These are phyloP conservation scores for Tilletiopsis washingtonensis DNA, from an alignment of 1,284 basidiomycete genomes.

Conservation along the genomic window DNA sequence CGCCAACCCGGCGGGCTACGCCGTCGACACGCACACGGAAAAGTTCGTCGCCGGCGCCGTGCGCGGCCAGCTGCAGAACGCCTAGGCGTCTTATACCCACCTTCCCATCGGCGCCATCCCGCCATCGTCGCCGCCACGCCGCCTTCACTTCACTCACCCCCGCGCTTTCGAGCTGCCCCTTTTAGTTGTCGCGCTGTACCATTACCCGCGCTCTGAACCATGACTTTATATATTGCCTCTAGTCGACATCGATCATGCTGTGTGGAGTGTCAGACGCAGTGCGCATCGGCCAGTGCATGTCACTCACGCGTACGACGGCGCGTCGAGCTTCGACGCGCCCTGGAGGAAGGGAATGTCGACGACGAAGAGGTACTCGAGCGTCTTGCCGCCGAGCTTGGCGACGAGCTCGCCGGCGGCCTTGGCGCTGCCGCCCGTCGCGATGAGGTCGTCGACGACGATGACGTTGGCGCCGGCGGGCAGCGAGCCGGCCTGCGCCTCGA, in stretches of 20 bases:
- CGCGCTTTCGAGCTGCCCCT: no score
- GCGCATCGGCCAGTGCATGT: neutral
- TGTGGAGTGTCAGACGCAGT: neutral
- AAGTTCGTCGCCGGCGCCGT: slow-evolving; percentile 9
- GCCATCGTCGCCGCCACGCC: no score
- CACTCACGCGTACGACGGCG: slow-evolving; percentile 58
- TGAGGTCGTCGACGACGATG: slow-evolving; percentile 87
- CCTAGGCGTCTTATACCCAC: no score
- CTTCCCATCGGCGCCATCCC: no score
- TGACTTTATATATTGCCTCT: no score
- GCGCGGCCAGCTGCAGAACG: slow-evolving; percentile 16
- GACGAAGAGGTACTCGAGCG: slow-evolving; percentile 89
- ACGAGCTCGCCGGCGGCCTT: slow-evolving; percentile 88
- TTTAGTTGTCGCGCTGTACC: no score
- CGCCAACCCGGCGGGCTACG: slow-evolving; percentile 9
- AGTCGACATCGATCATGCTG: neutral
- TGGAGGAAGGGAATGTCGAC: slow-evolving; percentile 80
- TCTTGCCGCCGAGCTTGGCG: slow-evolving; percentile 68
- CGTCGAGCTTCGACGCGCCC: slow-evolving; percentile 69
- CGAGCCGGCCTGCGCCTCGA: slow-evolving; percentile 87
- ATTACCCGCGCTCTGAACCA: no score
- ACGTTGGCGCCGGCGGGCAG: slow-evolving; percentile 73
- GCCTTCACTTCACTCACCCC: no score
- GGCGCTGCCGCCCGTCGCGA: slow-evolving; percentile 94
- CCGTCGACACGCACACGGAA: slow-evolving; percentile 15